Evolutionary conservation across 1,139 yeast species (phyloP), one percentile per base, ranked within the genome.

Genomic region (Sugiyamaella pinicola): DNA sequence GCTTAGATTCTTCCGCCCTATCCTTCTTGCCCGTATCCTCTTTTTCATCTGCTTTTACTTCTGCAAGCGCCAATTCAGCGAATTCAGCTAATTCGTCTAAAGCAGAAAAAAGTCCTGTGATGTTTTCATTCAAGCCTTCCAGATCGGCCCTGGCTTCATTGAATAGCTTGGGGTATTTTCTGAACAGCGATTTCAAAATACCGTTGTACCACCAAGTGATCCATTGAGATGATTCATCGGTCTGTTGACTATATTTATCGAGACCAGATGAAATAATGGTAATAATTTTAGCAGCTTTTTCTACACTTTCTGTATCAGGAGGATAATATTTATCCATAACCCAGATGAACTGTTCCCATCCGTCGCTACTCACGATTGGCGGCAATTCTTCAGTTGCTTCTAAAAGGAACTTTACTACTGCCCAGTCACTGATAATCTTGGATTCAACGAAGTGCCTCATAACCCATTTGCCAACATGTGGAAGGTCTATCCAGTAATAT

Each of bases 401-500:
- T 22, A 58, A 54, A 22, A 59, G 43, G 39, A 50, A 49, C 13
- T 51, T 49, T 38, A 59, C 47, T 9, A 62, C 50, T n/a, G 51
- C 33, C 17, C 47, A 44, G 9, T 58, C 59, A 21, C 61, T 48
- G 3, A 66, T 43, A 28, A 66, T 48, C 15, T 54, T 59, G 13
- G 75, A 76, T 53, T 78, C 82, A 57, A 79, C 79, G 64, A 85
- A 77, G 57, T 79, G 81, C 62, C 83, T 89, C 61, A 86, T 74
- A 15, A 88, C 82, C 60, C 88, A 75, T 59, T 81, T 84, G 1
- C 89, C 91, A 54, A 86, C 87, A 69, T 89, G 87, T 0, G 96
- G 93, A 63, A 87, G 89, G 56, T 81, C 81, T 51, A 81, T 77
- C 96, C 97, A 90, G 63, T 84, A 82, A 57, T 87, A 76, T 58